A percentile compares a stretch with the other conserved stretches of the same genome.
These are phyloP conservation scores for Westerdykella ornata DNA, from an alignment of 2,329 filamentous ascomycete genomes.

Conservation along the genomic window DNA sequence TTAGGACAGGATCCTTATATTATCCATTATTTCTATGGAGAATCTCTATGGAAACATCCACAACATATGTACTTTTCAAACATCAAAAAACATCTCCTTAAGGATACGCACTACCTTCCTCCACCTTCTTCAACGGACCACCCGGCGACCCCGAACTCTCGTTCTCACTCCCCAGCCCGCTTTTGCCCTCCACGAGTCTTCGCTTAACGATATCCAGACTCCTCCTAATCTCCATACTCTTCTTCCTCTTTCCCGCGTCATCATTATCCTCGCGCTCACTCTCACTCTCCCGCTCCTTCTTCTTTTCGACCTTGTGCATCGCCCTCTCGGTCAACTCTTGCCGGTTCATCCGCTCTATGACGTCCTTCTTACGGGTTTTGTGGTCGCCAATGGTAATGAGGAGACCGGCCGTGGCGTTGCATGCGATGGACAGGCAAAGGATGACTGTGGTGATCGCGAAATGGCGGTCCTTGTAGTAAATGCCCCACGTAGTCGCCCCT, in stretches of 20 bases:
- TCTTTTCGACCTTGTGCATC: constrained; percentile 51
- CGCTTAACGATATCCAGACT: not conserved
- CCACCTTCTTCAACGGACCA: not conserved
- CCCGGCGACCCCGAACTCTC: no score
- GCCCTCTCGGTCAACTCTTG: constrained; percentile 67
- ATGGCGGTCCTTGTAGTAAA: constrained; percentile 62
- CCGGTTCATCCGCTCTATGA: constrained; percentile 66
- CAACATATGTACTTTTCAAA: no score
- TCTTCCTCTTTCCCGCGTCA: constrained; percentile 9
- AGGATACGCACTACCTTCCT: not conserved
- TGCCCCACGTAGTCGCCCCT: constrained; percentile 71
- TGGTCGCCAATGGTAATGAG: constrained; percentile 71
- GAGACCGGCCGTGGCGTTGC: constrained; percentile 69
- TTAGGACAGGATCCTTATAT: no score
- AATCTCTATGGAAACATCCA: no score
- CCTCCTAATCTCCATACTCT: constrained; percentile 6
- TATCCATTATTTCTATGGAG: no score
- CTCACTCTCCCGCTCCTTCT: constrained; percentile 34
- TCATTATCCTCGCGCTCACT: constrained; percentile 32
- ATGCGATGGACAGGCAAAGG: constrained; percentile 69
- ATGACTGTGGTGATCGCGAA: constrained; percentile 73
- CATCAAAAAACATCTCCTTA: not conserved
- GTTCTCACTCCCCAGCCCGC: not conserved
- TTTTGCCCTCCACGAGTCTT: not conserved
- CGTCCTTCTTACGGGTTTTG: constrained; percentile 76